A percentile compares a stretch with the other conserved stretches of the same genome.
phyloP scores from a whole-genome alignment of 139 green algal genomes.

The Chlamydomonas applanata region DNA sequence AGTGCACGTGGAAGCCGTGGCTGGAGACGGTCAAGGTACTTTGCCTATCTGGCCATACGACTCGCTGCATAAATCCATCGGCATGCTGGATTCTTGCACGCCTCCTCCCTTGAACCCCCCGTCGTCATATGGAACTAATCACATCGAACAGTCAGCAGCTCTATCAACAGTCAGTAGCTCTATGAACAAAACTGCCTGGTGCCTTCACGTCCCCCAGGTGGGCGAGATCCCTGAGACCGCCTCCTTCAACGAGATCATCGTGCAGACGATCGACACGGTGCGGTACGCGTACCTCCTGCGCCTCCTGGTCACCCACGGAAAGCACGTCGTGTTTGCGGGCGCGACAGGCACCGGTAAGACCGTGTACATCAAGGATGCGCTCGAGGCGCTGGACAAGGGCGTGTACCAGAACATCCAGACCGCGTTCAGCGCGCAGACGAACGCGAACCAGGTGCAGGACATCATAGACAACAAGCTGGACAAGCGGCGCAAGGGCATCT shows the following conservation, averaged over 20 bases:
- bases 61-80: no score
- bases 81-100: no score
- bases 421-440: constrained; percentile 66
- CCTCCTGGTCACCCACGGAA: constrained; percentile 40
- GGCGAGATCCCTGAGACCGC: constrained; percentile 28
- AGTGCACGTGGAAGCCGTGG: constrained; percentile 52
- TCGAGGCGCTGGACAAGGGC: constrained; percentile 52
- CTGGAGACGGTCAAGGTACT: constrained; percentile 40
- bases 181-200: constrained; percentile 30
- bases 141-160: no score
- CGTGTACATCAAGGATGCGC: constrained; percentile 59
- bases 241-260: constrained; percentile 55
- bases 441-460: constrained; percentile 58
- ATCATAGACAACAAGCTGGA: constrained; percentile 76
- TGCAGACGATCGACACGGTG: constrained; percentile 71
- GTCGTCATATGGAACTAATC: no score
- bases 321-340: constrained; percentile 57
- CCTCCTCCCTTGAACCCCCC: no score
- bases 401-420: constrained; percentile 63
- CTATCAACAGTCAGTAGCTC: neutral
- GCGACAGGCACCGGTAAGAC: constrained; percentile 75
- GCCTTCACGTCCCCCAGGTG: no score
- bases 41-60: neutral
- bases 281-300: constrained; percentile 57
- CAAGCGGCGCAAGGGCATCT: constrained; percentile 67